Conservation (phyloP, 225 moss, liverwort and hornwort species). For the Lunularia cruciata region DNA sequence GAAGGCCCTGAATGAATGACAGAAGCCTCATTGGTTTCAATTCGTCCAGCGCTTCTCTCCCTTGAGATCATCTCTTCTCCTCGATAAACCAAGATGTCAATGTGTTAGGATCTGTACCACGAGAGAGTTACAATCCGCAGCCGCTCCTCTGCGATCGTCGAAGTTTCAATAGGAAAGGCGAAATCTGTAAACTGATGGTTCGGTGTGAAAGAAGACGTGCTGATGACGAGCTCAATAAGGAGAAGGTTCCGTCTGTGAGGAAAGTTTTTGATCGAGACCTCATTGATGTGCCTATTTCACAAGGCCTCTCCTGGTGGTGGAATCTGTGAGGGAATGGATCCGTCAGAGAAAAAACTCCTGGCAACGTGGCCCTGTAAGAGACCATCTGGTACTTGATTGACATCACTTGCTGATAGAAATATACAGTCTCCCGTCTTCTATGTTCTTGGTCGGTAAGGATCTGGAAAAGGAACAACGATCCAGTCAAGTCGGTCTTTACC, state of each 20-base stretch:
- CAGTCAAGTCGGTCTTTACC: background rate
- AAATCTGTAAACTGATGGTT: background rate
- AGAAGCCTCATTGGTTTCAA: background rate
- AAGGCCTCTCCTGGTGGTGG: no score
- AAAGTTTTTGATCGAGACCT: no score
- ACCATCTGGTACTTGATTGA: background rate
- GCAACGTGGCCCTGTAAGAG: background rate
- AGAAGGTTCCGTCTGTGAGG: no score
- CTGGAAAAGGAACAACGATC: background rate
- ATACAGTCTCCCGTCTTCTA: background rate
- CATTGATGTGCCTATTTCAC: no score
- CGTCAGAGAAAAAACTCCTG: no score
- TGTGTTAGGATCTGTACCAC: background rate
- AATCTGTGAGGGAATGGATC: no score
- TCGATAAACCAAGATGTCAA: background rate
- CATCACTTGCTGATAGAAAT: background rate
- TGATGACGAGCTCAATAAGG: no score
- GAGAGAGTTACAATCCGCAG: background rate
- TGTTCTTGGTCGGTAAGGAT: background rate
- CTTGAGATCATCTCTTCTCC: constrained; percentile 5
- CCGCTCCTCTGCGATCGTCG: no score
- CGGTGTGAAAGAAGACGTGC: background rate
- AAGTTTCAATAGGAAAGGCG: no score
- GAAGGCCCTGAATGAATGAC: background rate
- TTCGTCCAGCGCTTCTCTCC: constrained; percentile 1